Percentiles rank a stretch among this genome's conserved stretches.
Conservation (phyloP, 345 rosid genomes). For the Euphorbia tirucalli region DNA sequence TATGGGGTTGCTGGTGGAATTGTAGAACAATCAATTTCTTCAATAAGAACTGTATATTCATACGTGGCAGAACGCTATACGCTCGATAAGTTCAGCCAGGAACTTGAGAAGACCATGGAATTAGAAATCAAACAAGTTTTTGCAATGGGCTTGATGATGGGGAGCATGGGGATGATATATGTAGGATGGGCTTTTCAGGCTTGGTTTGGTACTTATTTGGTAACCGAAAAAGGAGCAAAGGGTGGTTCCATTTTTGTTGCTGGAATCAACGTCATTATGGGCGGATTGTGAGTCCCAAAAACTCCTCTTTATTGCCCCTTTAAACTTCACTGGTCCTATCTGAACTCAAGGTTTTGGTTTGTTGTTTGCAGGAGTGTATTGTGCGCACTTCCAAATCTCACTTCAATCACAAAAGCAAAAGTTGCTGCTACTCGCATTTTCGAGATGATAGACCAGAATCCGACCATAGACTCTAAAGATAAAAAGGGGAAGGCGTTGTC, state of each 20-base stretch:
- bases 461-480: constrained; percentile 52
- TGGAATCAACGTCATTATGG: constrained; percentile 61
- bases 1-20: constrained; percentile 64
- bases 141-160: constrained; percentile 66
- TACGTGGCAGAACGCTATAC: constrained; percentile 58
- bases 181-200: constrained; percentile 68
- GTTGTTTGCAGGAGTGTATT: constrained; percentile 46
- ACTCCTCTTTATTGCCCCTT: neutral
- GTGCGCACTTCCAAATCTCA: constrained; percentile 61
- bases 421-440: constrained; percentile 43
- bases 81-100: constrained; percentile 39
- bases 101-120: constrained; percentile 47
- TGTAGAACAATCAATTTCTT: constrained; percentile 68
- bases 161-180: constrained; percentile 66
- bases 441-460: constrained; percentile 50
- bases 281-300: constrained; percentile 54
- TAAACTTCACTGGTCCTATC: neutral
- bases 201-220: constrained; percentile 59
- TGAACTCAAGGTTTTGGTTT: constrained; percentile 17
- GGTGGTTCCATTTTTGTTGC: constrained; percentile 58
- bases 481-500: constrained; percentile 61
- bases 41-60: constrained; percentile 58
- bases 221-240: constrained; percentile 50
- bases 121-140: constrained; percentile 56
- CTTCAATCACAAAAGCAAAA: constrained; percentile 56